Conservation (phyloP, 768 basidiomycete species). For the Rhodocollybia butyracea region DNA sequence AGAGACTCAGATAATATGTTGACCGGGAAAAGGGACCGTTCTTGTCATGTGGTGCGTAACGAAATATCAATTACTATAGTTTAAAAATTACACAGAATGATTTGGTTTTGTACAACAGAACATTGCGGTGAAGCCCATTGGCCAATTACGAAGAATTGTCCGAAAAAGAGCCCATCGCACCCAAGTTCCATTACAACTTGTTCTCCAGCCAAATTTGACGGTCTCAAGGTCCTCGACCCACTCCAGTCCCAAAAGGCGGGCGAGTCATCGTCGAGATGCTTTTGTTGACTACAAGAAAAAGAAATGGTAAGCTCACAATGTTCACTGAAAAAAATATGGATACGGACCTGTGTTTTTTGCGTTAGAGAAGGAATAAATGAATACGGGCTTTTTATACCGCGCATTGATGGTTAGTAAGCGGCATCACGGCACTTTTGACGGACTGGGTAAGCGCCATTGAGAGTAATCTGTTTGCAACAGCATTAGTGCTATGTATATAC, state of each 20-base stretch:
- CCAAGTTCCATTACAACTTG: slow-evolving; percentile 75
- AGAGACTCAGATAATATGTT: not conserved
- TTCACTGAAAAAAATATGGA: not conserved
- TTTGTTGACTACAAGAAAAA: slow-evolving; percentile 53
- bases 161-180: slow-evolving; percentile 61
- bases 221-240: slow-evolving; percentile 86
- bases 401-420: too few species aligned
- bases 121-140: slow-evolving; percentile 81
- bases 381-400: not conserved
- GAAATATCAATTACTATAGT: not conserved
- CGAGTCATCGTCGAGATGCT: slow-evolving; percentile 88
- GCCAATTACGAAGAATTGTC: slow-evolving; percentile 62
- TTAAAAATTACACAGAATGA: not conserved
- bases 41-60: slow-evolving; percentile 6
- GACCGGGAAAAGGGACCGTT: not conserved
- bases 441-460: too few species aligned
- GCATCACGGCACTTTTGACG: too few species aligned
- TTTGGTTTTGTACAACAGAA: slow-evolving; percentile 72
- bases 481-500: too few species aligned
- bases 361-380: not conserved
- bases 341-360: not conserved
- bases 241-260: slow-evolving; percentile 67
- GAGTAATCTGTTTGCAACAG: too few species aligned
- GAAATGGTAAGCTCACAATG: not conserved
- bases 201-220: slow-evolving; percentile 81